Evolutionary conservation across 371 early-diverging fungal species (phyloP).

Genomic region (Mortierella sp.): DNA sequence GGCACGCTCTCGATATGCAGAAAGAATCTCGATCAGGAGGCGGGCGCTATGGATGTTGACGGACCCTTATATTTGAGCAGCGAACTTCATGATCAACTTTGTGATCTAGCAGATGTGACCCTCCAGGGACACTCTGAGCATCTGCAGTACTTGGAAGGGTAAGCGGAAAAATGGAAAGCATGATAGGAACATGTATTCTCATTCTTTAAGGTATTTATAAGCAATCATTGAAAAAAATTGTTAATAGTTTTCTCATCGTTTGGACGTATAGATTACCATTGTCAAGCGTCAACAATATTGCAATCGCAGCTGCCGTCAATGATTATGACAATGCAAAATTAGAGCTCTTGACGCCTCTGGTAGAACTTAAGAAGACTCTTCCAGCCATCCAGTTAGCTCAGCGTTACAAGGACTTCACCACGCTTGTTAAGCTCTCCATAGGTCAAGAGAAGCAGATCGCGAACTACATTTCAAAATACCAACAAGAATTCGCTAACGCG

Average conservation of each 20-base stretch:
- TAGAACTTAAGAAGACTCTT: conserved; percentile 27
- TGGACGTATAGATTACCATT: conserved; percentile 13
- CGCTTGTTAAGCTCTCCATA: conserved; percentile 33
- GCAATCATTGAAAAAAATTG: no score
- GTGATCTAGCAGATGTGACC: conserved; percentile 42
- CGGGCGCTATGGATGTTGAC: conserved; percentile 17
- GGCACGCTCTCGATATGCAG: conserved; percentile 18
- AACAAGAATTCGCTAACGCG: conserved; percentile 48
- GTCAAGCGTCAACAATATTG: conserved; percentile 17
- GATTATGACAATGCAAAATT: conserved; percentile 31
- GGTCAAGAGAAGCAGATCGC: conserved; percentile 13
- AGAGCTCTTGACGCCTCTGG: conserved; percentile 24
- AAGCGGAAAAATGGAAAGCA: not conserved
- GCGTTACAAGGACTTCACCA: conserved; percentile 39
- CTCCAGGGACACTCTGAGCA: conserved; percentile 44
- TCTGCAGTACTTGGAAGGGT: conserved; percentile 43
- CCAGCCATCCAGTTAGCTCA: conserved; percentile 33
- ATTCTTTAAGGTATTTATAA: not conserved
- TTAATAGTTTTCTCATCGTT: not conserved
- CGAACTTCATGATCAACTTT: conserved; percentile 44
- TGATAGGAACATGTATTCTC: not conserved
- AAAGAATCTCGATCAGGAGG: not conserved
- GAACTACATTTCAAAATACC: conserved; percentile 30
- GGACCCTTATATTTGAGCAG: conserved; percentile 3
- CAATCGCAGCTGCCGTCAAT: conserved; percentile 19